A percentile compares a stretch with the other conserved stretches of the same genome.
Conservation (phyloP, 2,329 filamentous ascomycete genomes). For the Simplicillium aogashimaense region DNA sequence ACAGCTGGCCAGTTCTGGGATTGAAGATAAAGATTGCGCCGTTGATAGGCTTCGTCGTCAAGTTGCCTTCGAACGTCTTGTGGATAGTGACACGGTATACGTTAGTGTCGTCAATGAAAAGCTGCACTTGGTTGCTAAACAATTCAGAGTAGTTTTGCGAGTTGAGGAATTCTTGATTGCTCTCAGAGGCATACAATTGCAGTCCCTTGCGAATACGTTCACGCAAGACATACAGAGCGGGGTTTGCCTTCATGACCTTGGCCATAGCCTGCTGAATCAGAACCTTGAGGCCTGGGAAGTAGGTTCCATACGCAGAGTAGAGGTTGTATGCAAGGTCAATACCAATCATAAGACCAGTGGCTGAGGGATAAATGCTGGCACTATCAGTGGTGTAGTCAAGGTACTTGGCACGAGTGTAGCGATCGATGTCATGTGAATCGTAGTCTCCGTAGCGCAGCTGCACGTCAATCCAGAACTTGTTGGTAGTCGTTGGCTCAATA, state of each 20-base stretch:
- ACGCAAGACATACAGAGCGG: constrained; percentile 86
- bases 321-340: constrained; percentile 97
- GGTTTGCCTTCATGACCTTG: constrained; percentile 99
- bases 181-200: constrained; percentile 95
- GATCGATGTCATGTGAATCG: constrained; percentile 96
- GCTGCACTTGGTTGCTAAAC: constrained; percentile 97
- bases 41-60: constrained; percentile 99
- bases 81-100: constrained; percentile 99
- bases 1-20: constrained; percentile 92
- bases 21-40: constrained; percentile 99
- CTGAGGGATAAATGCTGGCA: constrained; percentile 96
- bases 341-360: constrained; percentile 93
- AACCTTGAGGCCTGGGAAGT: constrained; percentile 95
- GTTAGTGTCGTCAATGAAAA: constrained; percentile 98
- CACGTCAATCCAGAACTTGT: constrained; percentile 99
- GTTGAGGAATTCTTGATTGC: constrained; percentile 98
- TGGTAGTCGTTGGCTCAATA: constrained; percentile 87
- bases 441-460: constrained; percentile 96
- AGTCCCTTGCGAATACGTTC: constrained; percentile 98
- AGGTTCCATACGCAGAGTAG: constrained; percentile 96
- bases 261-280: constrained; percentile 97
- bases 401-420: constrained; percentile 95
- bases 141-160: constrained; percentile 98
- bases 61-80: constrained; percentile 97
- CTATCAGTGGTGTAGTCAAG: constrained; percentile 98